phyloP scores from a whole-genome alignment of 257 asterid genomes.

The Penstemon davidsonii region DNA sequence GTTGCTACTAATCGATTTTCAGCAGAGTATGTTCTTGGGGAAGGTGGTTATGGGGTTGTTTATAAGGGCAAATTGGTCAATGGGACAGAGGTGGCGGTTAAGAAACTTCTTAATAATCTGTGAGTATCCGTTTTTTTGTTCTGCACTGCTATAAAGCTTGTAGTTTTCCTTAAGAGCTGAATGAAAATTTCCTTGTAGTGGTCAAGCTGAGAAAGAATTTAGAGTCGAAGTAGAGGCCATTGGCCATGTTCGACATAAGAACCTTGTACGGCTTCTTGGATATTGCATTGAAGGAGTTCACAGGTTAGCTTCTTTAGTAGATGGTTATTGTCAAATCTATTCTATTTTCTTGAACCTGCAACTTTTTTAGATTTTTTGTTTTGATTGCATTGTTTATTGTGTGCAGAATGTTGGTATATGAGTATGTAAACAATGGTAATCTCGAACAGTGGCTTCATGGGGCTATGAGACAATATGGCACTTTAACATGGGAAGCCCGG shows the following conservation, averaged over 20 bases:
- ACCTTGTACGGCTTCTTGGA: conserved; percentile 91
- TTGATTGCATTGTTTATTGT: conserved; percentile 8
- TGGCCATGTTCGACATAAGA: conserved; percentile 97
- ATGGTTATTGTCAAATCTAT: neutral
- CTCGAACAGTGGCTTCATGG: conserved; percentile 99
- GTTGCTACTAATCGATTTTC: conserved; percentile 80
- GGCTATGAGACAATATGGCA: conserved; percentile 81
- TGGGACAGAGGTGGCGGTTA: conserved; percentile 91
- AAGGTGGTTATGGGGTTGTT: conserved; percentile 97
- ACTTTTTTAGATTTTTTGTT: neutral
- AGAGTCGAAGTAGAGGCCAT: conserved; percentile 97
- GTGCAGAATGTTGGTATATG: conserved; percentile 89
- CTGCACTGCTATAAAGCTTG: neutral
- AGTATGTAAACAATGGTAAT: conserved; percentile 90
- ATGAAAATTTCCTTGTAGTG: conserved; percentile 48
- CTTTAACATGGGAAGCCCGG: conserved; percentile 92
- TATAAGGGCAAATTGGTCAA: conserved; percentile 74
- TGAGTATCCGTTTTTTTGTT: conserved; percentile 41
- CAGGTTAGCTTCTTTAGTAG: conserved; percentile 43
- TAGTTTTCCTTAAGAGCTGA: conserved; percentile 13
- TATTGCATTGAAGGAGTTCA: conserved; percentile 98
- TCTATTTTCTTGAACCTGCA: conserved; percentile 9
- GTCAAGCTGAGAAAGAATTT: conserved; percentile 97
- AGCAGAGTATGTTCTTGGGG: conserved; percentile 73
- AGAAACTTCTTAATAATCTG: conserved; percentile 92